A percentile compares a stretch with the other conserved stretches of the same genome.
Conservation (phyloP, 2,329 filamentous ascomycete genomes). For the Colletotrichum higginsianum region DNA sequence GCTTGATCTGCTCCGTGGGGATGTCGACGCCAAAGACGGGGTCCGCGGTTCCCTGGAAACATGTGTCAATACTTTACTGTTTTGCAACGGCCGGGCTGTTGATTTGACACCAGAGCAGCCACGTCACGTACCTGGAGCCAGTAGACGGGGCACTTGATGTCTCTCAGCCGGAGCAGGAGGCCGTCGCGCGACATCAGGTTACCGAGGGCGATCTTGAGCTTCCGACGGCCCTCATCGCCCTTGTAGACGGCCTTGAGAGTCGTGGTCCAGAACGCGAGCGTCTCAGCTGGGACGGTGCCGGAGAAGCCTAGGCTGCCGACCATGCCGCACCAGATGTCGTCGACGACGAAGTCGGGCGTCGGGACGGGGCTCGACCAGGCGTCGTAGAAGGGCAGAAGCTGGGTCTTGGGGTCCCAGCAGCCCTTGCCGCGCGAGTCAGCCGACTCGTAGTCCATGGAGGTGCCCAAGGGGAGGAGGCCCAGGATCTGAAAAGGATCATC, state of each 20-base stretch:
- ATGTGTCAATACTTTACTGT: background rate
- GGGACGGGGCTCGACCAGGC: constrained; percentile 56
- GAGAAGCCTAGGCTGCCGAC: constrained; percentile 63
- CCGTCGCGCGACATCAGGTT: constrained; percentile 64
- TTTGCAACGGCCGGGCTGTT: background rate
- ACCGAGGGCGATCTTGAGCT: constrained; percentile 61
- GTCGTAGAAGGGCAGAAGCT: constrained; percentile 59
- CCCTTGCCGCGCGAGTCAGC: constrained; percentile 60
- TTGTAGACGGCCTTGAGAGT: constrained; percentile 62
- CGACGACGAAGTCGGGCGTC: constrained; percentile 64
- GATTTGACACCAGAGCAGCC: constrained; percentile 25
- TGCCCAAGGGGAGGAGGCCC: constrained; percentile 64
- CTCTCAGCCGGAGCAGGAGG: constrained; percentile 59
- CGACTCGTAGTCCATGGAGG: constrained; percentile 69
- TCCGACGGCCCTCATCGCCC: constrained; percentile 65
- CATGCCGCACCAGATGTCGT: constrained; percentile 62
- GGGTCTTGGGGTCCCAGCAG: constrained; percentile 64
- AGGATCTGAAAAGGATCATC: constrained; percentile 54
- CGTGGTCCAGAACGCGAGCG: constrained; percentile 61
- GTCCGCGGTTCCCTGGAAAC: constrained; percentile 61
- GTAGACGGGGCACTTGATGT: constrained; percentile 66
- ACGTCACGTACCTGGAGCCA: constrained; percentile 63
- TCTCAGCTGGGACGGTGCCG: constrained; percentile 53
- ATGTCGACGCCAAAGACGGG: constrained; percentile 57
- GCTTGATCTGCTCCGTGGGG: constrained; percentile 64